Percentiles rank a stretch among this genome's conserved stretches.
These are phyloP conservation scores for Aureobasidium sp. DNA, from an alignment of 2,329 filamentous ascomycete genomes.

Conservation along the genomic window DNA sequence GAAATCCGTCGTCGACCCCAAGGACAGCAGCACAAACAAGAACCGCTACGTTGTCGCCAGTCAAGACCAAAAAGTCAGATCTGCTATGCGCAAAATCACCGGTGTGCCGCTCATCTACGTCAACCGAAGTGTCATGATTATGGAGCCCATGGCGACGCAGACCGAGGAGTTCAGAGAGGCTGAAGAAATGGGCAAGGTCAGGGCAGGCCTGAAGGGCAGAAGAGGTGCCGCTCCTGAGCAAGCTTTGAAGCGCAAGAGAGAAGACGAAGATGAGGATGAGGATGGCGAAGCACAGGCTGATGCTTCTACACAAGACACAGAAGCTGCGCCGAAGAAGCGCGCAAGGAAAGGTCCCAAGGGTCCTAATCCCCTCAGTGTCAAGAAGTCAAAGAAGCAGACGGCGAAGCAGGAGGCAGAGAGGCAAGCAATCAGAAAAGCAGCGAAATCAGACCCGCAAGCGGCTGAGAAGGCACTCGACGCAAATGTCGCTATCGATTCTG, in stretches of 20 bases:
- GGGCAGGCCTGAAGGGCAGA: conserved; percentile 51
- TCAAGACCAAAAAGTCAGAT: conserved; percentile 59
- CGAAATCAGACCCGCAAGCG: conserved; percentile 25
- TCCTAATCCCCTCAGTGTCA: conserved; percentile 64
- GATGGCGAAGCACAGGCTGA: conserved; percentile 36
- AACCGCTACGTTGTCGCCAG: conserved; percentile 72
- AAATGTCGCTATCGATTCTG: neutral
- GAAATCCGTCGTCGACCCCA: conserved; percentile 69
- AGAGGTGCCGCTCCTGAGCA: conserved; percentile 19
- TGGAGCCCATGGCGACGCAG: conserved; percentile 67
- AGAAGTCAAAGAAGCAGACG: conserved; percentile 55
- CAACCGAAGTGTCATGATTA: conserved; percentile 68
- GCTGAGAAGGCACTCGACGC: conserved; percentile 20
- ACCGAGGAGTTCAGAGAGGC: conserved; percentile 56
- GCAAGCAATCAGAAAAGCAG: conserved; percentile 18
- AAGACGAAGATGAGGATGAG: conserved; percentile 21
- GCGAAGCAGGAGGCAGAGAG: conserved; percentile 15
- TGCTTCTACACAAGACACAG: conserved; percentile 31
- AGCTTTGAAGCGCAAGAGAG: conserved; percentile 27
- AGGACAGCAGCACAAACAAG: conserved; percentile 63
- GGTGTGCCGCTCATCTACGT: conserved; percentile 75
- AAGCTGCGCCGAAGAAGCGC: conserved; percentile 43
- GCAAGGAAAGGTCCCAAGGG: conserved; percentile 56
- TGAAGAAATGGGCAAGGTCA: conserved; percentile 69
- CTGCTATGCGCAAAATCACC: conserved; percentile 56